Percentiles rank a stretch among this genome's conserved stretches.
phyloP scores from a whole-genome alignment of 2,329 filamentous ascomycete species.

The Triangularia verruculosa region DNA sequence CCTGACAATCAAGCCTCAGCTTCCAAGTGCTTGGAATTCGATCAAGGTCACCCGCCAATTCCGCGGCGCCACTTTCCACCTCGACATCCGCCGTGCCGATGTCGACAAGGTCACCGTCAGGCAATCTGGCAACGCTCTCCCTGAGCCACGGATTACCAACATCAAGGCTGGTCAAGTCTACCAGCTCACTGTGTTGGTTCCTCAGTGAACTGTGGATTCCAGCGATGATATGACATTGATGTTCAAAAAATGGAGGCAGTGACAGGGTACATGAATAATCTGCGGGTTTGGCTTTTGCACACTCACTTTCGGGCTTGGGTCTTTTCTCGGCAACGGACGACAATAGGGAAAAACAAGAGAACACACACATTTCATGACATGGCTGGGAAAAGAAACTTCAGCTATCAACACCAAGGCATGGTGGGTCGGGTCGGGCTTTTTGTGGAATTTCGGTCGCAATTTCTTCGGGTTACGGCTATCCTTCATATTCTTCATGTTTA shows the following conservation, averaged over 20 bases:
- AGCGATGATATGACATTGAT: not conserved
- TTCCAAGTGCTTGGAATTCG: slow-evolving; percentile 48
- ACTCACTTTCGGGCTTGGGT: not conserved
- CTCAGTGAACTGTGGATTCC: slow-evolving; percentile 12
- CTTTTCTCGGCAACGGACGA: not conserved
- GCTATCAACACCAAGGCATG: not conserved
- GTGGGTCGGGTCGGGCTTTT: not conserved
- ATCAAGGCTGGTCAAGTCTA: slow-evolving; percentile 45
- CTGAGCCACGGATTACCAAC: slow-evolving; percentile 39
- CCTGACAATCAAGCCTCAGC: slow-evolving; percentile 46
- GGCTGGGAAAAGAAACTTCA: not conserved
- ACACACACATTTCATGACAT: not conserved
- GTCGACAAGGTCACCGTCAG: slow-evolving; percentile 41
- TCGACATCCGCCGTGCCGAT: slow-evolving; percentile 43
- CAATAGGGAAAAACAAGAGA: not conserved
- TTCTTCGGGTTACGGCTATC: not conserved
- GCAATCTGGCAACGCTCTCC: slow-evolving; percentile 38
- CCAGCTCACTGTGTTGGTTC: slow-evolving; percentile 38
- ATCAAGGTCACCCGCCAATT: slow-evolving; percentile 44
- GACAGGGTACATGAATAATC: not conserved
- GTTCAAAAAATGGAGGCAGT: not conserved
- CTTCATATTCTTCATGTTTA: slow-evolving; percentile 2
- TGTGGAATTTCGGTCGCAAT: not conserved
- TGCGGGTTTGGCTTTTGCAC: not conserved
- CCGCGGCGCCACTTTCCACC: slow-evolving; percentile 48